A percentile compares a stretch with the other conserved stretches of the same genome.
These are phyloP conservation scores for Hemerocallis citrina DNA, from an alignment of 106 monocot species.

Conservation along the genomic window DNA sequence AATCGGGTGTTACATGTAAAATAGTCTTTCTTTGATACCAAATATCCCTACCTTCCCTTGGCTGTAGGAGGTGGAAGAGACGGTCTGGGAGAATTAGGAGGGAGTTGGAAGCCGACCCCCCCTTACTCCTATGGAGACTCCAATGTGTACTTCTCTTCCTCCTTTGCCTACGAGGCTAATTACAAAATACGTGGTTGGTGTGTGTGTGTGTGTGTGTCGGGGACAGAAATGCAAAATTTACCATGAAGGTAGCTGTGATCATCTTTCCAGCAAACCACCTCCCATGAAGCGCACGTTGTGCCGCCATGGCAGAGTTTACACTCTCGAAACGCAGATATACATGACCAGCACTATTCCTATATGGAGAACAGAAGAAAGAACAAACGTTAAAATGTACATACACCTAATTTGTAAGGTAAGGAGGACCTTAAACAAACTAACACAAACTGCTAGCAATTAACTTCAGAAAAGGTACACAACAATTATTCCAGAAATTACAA, in stretches of 20 bases:
- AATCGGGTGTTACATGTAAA: too few species aligned
- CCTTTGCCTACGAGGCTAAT: constrained; percentile 89
- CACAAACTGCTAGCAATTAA: too few species aligned
- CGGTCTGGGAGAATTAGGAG: too few species aligned
- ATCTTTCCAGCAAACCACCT: constrained; percentile 99
- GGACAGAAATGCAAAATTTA: constrained; percentile 42
- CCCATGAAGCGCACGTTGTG: constrained; percentile 81
- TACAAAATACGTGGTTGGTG: constrained; percentile 61
- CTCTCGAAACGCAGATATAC: constrained; percentile 82
- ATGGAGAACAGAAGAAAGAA: neutral
- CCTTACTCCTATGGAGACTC: too few species aligned
- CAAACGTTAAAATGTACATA: neutral
- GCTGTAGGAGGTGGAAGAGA: too few species aligned
- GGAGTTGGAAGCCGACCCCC: too few species aligned
- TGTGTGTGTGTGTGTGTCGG: constrained; percentile 59
- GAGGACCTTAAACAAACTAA: too few species aligned
- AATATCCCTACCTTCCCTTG: too few species aligned
- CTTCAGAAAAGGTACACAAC: neutral
- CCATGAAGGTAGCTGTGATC: constrained; percentile 95
- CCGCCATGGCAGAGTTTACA: constrained; percentile 37
- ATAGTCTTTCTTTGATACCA: too few species aligned
- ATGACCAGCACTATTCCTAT: constrained; percentile 72
- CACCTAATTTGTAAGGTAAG: too few species aligned
- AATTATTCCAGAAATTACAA: neutral
- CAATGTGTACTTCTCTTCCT: too few species aligned